These are phyloP conservation scores for Aspergillus oerlinghausenensis DNA, from an alignment of 2,329 filamentous ascomycete genomes.

Conservation along the genomic window DNA sequence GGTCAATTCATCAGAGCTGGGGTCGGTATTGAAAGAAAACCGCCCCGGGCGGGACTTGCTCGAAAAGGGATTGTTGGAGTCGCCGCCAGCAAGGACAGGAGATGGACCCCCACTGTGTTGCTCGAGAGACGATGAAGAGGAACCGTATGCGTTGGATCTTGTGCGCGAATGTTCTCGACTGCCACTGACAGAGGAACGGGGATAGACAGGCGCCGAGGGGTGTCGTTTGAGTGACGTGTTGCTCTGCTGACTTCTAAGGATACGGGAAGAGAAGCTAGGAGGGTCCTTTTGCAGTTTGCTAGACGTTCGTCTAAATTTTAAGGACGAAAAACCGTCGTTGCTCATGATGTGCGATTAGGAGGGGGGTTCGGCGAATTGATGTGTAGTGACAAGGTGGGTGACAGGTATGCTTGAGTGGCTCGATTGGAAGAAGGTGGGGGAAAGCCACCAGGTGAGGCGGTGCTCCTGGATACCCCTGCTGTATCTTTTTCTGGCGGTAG, in stretches of 20 bases:
- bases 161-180: slow-evolving; percentile 42
- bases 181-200: slow-evolving; percentile 37
- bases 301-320: slow-evolving; percentile 38
- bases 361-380: background rate
- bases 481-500: slow-evolving; percentile 2
- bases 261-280: slow-evolving; percentile 37
- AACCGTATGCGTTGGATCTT: slow-evolving; percentile 44
- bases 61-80: slow-evolving; percentile 25
- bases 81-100: slow-evolving; percentile 31
- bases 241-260: slow-evolving; percentile 42
- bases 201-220: slow-evolving; percentile 44
- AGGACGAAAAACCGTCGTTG: slow-evolving; percentile 32
- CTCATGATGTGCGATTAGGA: slow-evolving; percentile 29
- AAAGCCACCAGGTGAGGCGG: slow-evolving; percentile 23
- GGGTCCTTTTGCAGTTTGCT: slow-evolving; percentile 44
- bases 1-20: slow-evolving; percentile 44
- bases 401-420: slow-evolving; percentile 3
- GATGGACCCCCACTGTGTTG: slow-evolving; percentile 39
- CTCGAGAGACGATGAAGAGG: slow-evolving; percentile 46
- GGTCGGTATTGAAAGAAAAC: slow-evolving; percentile 31
- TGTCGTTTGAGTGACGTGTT: slow-evolving; percentile 43
- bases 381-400: background rate
- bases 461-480: slow-evolving; percentile 18
- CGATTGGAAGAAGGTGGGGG: slow-evolving; percentile 16
- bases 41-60: slow-evolving; percentile 31